phyloP scores from a whole-genome alignment of 2,329 filamentous ascomycete genomes.

The Fusarium sulawesiense region DNA sequence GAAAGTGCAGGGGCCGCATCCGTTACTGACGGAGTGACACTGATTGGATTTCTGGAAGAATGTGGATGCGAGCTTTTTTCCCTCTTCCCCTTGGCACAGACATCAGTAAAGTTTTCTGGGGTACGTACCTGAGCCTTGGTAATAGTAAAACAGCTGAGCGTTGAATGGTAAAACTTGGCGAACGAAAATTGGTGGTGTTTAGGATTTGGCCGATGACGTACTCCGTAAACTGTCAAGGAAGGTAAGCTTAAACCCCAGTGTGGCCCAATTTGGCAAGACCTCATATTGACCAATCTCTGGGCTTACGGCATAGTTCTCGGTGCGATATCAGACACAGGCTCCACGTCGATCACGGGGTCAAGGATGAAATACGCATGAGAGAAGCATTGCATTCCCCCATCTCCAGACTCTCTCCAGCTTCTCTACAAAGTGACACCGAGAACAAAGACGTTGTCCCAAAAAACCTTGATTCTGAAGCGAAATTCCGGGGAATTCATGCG shows the following conservation, averaged over 20 bases:
- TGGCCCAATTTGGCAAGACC: constrained; percentile 17
- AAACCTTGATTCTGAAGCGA: constrained; percentile 32
- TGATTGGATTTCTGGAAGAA: constrained; percentile 37
- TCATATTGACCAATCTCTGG: not conserved
- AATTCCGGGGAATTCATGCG: constrained; percentile 22
- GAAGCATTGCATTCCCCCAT: not conserved
- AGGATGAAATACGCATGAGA: constrained; percentile 10
- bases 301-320: constrained; percentile 42
- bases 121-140: constrained; percentile 14
- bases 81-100: constrained; percentile 19
- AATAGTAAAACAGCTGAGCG: not conserved
- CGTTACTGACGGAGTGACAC: not conserved
- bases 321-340: constrained; percentile 26
- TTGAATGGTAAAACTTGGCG: constrained; percentile 20
- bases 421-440: not conserved
- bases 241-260: constrained; percentile 43
- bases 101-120: constrained; percentile 19
- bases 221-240: constrained; percentile 36
- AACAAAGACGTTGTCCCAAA: constrained; percentile 5
- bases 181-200: constrained; percentile 14
- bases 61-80: constrained; percentile 10
- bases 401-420: constrained; percentile 5
- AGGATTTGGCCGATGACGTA: constrained; percentile 35
- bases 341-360: constrained; percentile 28
- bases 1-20: constrained; percentile 8